Evolutionary conservation across 768 basidiomycete genomes (phyloP), one percentile per base, ranked within the genome.

Genomic region (Hysterangium stoloniferum): DNA sequence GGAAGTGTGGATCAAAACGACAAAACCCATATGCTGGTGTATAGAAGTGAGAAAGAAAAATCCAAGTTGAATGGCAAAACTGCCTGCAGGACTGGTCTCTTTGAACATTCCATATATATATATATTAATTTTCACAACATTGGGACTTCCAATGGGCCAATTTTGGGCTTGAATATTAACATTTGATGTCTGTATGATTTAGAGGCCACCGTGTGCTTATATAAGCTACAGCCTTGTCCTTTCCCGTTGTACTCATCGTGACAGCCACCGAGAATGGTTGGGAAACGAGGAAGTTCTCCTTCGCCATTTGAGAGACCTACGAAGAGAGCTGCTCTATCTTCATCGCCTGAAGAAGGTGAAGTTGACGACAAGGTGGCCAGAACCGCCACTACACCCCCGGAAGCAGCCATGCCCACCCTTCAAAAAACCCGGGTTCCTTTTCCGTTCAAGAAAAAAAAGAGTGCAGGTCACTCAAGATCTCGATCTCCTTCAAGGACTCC

Each of bases 21-120:
- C 83, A 20, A 77, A 74, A 44, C 86, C 92, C 0, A 85, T 99
- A 36, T 84, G 89, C 78, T 99, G 94, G 95, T 86, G 84, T 20
- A 82, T 76, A 44, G 91, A 92, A 63, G 64, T 92, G 54, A 17
- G 25, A 20, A 48, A 20, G 11, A 12, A 17, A 4, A 41, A 17
- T 17, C n/a, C n/a, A n/a, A n/a, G n/a, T n/a, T n/a, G n/a, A n/a
- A n/a, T n/a, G n/a, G n/a, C n/a, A n/a, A n/a, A n/a, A n/a, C n/a
- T n/a, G n/a, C n/a, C n/a, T n/a, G n/a, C n/a, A n/a, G n/a, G n/a
- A n/a, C n/a, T n/a, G n/a, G n/a, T n/a, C n/a, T n/a, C n/a, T n/a
- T n/a, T n/a, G n/a, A n/a, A n/a, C n/a, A n/a, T n/a, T n/a, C n/a
- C n/a, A n/a, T n/a, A n/a, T n/a, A n/a, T n/a, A n/a, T n/a, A n/a